These are phyloP conservation scores for Gaultheria prostrata DNA, from an alignment of 148 eudicot species.

Conservation along the genomic window DNA sequence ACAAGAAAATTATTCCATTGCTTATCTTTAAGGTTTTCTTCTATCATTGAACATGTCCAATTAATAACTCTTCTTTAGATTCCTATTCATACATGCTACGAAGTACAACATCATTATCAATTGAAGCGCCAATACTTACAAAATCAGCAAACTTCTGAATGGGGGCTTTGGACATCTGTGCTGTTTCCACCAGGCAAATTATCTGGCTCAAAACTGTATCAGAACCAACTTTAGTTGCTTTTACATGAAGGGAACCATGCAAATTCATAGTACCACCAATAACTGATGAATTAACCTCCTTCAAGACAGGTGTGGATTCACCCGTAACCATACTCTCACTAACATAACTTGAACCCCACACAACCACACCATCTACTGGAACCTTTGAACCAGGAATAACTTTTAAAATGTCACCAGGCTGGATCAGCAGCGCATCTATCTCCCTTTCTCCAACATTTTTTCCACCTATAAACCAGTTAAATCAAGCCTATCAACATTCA, in stretches of 20 bases:
- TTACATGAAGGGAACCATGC: slow-evolving; percentile 89
- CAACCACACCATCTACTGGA: slow-evolving; percentile 86
- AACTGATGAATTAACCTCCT: slow-evolving; percentile 61
- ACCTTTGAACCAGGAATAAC: slow-evolving; percentile 90
- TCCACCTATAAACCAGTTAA: slow-evolving; percentile 50
- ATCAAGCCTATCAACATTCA: slow-evolving; percentile 8
- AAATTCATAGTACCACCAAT: slow-evolving; percentile 95
- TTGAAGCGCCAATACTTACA: slow-evolving; percentile 44
- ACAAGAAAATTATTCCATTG: background rate
- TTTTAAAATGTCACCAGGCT: slow-evolving; percentile 85
- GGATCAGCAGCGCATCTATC: slow-evolving; percentile 90
- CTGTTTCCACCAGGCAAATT: slow-evolving; percentile 88
- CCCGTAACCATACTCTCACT: slow-evolving; percentile 99
- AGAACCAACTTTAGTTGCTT: slow-evolving; percentile 92
- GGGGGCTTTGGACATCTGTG: slow-evolving; percentile 99
- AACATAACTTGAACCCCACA: slow-evolving; percentile 92
- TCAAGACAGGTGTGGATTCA: slow-evolving; percentile 80
- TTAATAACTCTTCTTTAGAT: background rate
- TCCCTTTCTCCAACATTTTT: slow-evolving; percentile 68
- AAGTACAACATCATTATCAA: background rate
- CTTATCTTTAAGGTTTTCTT: background rate
- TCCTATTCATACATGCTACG: background rate
- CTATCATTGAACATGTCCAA: background rate
- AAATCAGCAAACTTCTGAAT: slow-evolving; percentile 92
- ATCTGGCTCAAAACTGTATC: slow-evolving; percentile 95